Evolutionary conservation across 2,329 filamentous ascomycete genomes (phyloP).

Genomic region (Zymoseptoria pseudotritici): DNA sequence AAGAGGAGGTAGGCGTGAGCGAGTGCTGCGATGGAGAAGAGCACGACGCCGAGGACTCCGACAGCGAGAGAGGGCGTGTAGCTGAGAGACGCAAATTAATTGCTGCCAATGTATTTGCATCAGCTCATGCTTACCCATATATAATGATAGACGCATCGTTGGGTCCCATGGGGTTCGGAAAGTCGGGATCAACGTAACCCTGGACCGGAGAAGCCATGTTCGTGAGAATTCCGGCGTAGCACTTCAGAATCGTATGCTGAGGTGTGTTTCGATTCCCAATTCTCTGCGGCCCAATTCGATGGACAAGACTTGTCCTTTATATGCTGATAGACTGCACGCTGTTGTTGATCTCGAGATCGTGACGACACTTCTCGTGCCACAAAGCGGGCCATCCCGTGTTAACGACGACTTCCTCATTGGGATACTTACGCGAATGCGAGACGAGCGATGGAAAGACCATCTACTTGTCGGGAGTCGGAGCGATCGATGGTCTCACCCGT

Average conservation of each 20-base stretch:
- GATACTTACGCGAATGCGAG: neutral
- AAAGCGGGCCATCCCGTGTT: neutral
- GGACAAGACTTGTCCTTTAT: neutral
- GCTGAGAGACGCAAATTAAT: slow-evolving; percentile 22
- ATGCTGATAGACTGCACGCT: neutral
- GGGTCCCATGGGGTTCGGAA: slow-evolving; percentile 41
- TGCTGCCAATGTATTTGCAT: slow-evolving; percentile 2
- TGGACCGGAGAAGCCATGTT: neutral
- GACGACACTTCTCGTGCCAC: neutral
- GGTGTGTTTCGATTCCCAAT: too few species aligned
- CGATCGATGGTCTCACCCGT: neutral
- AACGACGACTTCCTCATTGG: neutral
- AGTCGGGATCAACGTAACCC: slow-evolving; percentile 47
- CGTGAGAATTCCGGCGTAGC: neutral
- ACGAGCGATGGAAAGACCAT: neutral
- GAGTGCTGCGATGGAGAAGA: slow-evolving; percentile 38
- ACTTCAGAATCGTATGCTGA: neutral
- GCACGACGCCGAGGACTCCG: slow-evolving; percentile 36
- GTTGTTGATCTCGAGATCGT: neutral
- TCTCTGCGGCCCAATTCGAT: neutral
- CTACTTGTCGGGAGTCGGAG: neutral
- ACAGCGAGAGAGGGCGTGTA: slow-evolving; percentile 44
- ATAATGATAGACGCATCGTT: slow-evolving; percentile 46
- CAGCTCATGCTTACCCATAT: slow-evolving; percentile 29
- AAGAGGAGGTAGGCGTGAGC: slow-evolving; percentile 32